Percentiles rank a stretch among this genome's conserved stretches.
phyloP scores from a whole-genome alignment of 768 basidiomycete species.

The Dendrothele bispora region DNA sequence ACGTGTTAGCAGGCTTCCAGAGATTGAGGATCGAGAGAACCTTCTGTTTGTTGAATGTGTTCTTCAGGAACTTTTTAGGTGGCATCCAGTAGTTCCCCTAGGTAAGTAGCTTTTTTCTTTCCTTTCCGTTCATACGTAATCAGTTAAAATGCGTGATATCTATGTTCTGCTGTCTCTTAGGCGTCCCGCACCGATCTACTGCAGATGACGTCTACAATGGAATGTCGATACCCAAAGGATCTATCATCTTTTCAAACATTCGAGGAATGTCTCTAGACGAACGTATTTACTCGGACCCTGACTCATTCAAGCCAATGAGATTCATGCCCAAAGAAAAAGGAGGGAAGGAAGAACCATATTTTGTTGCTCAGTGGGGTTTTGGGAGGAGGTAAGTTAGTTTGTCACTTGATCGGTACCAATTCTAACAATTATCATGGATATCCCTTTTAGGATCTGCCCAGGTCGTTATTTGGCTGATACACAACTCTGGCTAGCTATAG shows the following conservation, averaged over 20 bases:
- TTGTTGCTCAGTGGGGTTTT: conserved; percentile 53
- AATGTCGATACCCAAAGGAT: conserved; percentile 45
- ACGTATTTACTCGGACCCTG: conserved; percentile 10
- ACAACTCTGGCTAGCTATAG: conserved; percentile 45
- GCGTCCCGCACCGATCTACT: conserved; percentile 51
- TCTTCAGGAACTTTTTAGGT: conserved; percentile 45
- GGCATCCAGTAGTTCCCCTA: neutral
- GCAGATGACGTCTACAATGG: conserved; percentile 50
- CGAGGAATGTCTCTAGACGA: conserved; percentile 1
- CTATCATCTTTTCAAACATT: conserved; percentile 28
- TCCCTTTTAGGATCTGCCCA: conserved; percentile 46
- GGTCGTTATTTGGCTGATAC: conserved; percentile 53
- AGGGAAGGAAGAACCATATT: conserved; percentile 38
- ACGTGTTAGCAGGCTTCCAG: conserved; percentile 52
- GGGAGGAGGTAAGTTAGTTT: conserved; percentile 43
- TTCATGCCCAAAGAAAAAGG: conserved; percentile 42
- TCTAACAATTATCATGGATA: neutral
- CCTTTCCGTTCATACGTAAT: conserved; percentile 1
- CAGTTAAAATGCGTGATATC: conserved; percentile 22
- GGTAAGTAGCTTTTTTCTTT: conserved; percentile 23
- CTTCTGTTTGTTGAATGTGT: conserved; percentile 50
- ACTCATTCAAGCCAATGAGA: conserved; percentile 15
- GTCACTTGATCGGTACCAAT: conserved; percentile 2
- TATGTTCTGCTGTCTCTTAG: conserved; percentile 49
- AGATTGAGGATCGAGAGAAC: conserved; percentile 38